Conservation (phyloP, 1,139 yeast genomes). For the Saccharomyces hybrid region DNA sequence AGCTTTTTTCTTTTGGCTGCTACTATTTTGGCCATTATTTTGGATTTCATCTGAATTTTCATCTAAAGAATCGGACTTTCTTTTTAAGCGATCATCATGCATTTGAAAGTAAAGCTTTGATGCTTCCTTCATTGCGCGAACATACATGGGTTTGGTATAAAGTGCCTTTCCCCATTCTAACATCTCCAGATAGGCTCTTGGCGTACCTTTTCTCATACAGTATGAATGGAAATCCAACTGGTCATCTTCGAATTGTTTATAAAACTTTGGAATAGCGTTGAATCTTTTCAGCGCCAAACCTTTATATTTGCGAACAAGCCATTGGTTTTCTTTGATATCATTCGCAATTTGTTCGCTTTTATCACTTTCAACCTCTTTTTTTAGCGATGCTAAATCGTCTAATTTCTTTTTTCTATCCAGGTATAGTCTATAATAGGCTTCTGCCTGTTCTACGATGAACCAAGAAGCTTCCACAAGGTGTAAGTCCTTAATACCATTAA, state of each 20-base stretch:
- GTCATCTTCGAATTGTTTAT: slow-evolving; percentile 66
- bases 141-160: slow-evolving; percentile 61
- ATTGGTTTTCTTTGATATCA: slow-evolving; percentile 4
- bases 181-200: slow-evolving; percentile 71
- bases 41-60: slow-evolving; percentile 11
- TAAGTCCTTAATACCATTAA: slow-evolving; percentile 79
- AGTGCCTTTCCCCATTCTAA: slow-evolving; percentile 74
- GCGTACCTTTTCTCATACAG: slow-evolving; percentile 86
- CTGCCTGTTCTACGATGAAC: slow-evolving; percentile 83
- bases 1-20: slow-evolving; percentile 32
- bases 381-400: slow-evolving; percentile 29
- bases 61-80: slow-evolving; percentile 28
- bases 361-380: slow-evolving; percentile 12
- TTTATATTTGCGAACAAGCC: slow-evolving; percentile 38
- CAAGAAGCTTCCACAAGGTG: slow-evolving; percentile 89
- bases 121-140: slow-evolving; percentile 64
- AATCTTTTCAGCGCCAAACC: slow-evolving; percentile 82
- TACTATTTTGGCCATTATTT: not conserved
- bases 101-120: slow-evolving; percentile 50
- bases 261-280: slow-evolving; percentile 57
- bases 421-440: slow-evolving; percentile 54
- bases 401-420: slow-evolving; percentile 28
- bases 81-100: slow-evolving; percentile 22
- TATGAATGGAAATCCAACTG: slow-evolving; percentile 93
- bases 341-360: slow-evolving; percentile 7